Base-by-base conservation (phyloP, 305 asterid genomes). In the Fraxinus nigra region DNA sequence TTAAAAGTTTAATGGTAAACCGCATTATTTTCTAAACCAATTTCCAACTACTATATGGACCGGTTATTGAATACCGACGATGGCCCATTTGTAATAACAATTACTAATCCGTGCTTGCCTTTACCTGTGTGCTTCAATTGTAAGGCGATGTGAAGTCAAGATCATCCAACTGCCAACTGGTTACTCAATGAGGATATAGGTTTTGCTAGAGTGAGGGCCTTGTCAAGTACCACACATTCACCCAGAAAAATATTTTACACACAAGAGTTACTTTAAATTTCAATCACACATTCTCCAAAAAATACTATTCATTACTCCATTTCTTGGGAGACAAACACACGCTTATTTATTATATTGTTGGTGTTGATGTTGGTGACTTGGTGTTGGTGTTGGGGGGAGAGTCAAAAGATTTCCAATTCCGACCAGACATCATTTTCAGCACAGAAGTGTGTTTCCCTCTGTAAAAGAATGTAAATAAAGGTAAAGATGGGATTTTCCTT, bases 401-500 rank as follows among this genome's bases (percentile, higher is more conserved):
- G 26, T 24, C 26, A 59, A 59, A 59, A 59, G 72, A 63, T 20
- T 7, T 63, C 34, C 72, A 63, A 11, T 9, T 22, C 72, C 72
- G 34, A 63, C 72, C 72, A 26, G 72, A 63, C 72, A 63, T 24
- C 72, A 63, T 63, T 63, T 72, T 72, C 76, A 72, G 28, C 48
- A 72, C 48, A 10, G 48, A 63, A 22, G 72, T 63, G 11, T 24
- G 76, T 32, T 72, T 33, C 30, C 76, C 33, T 72, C 24, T 32
- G 76, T 33, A 22, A 33, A 33, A 72, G 76, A 33, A 72, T 32
- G 43, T 32, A 14, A 65, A 72, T 5, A 72, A 72, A 72, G 76
- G 76, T n/a, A 72, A 72, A 72, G 76, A 72, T 72, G 76, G 46
- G 72, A 63, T 24, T 63, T 63, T 63, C 65, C 72, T 63, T 63